Evolutionary conservation across 2,329 filamentous ascomycete species (phyloP), one percentile per base, ranked within the genome.

Genomic region (Xylaria sp.): DNA sequence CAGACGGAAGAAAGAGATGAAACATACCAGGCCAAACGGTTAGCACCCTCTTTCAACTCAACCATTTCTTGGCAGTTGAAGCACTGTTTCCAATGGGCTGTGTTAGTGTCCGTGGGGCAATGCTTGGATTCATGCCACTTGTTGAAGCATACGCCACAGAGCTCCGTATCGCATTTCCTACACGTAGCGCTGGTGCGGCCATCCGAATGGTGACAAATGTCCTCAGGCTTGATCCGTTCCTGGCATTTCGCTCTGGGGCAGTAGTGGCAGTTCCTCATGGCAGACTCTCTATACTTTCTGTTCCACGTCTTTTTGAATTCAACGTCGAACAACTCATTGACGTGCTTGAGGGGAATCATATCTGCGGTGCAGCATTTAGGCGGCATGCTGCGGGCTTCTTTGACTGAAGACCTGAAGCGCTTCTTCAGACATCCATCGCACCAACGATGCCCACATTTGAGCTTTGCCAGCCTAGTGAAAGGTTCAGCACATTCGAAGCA

Each of bases 11-110:
- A 39, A 39, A 59, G 3, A 53, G 4, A 11, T n/a, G 6, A 30
- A 47, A 75, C 84, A 75, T 78, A 90, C 87, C 91, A 96, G 34
- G 85, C 91, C 84, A 95, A 93, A 71, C 93, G 91, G 74, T 93
- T 92, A 74, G 89, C 92, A 50, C 91, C 91, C 72, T 93, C 89
- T 66, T 88, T 88, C 54, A 91, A 76, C 72, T 95, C 89, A 50
- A 95, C 88, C 78, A 90, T 80, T 46, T 83, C 79, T 64, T 82
- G 84, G 75, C 92, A 96, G 63, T 80, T 85, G 70, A 86, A 87
- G 72, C 91, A 96, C 52, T 84, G 80, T 72, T 90, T 87, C 87
- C 88, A 92, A 23, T 76, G 78, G 52, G 80, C 81, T 6, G 84
- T 85, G 56, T 85, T 87, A 52, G 88, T 83, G 65, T 91, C 88